Conservation (phyloP, 2,329 filamentous ascomycete species). For the Fusarium sp. region DNA sequence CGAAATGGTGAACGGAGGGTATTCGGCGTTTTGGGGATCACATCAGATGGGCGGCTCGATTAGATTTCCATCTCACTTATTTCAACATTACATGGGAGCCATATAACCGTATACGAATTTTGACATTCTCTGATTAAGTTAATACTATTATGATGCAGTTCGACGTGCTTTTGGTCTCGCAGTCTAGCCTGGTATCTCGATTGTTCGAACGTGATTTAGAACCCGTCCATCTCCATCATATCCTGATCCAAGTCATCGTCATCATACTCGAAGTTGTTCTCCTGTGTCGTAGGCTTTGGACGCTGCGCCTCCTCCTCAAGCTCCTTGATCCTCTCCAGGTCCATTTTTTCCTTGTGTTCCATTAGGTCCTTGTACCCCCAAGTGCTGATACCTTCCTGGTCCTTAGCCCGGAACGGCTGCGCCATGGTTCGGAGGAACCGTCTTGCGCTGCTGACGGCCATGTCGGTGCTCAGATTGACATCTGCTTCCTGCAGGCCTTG, state of each 20-base stretch:
- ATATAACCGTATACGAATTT: not conserved
- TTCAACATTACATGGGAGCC: slow-evolving; percentile 2
- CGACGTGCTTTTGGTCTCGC: slow-evolving; percentile 9
- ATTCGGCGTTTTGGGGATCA: slow-evolving; percentile 7
- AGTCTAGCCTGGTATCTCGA: not conserved
- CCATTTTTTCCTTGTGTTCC: slow-evolving; percentile 80
- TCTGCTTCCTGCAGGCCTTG: slow-evolving; percentile 88
- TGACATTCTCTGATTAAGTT: slow-evolving; percentile 16
- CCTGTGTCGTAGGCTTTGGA: slow-evolving; percentile 32
- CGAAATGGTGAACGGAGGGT: not conserved
- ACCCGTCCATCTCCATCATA: slow-evolving; percentile 66
- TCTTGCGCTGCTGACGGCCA: slow-evolving; percentile 90
- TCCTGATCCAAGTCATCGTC: slow-evolving; percentile 66
- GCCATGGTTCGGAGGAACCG: slow-evolving; percentile 93
- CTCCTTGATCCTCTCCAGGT: slow-evolving; percentile 75
- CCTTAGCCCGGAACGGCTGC: slow-evolving; percentile 83
- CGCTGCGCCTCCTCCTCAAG: slow-evolving; percentile 62
- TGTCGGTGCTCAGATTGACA: slow-evolving; percentile 92
- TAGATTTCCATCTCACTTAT: slow-evolving; percentile 14
- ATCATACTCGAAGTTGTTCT: slow-evolving; percentile 65
- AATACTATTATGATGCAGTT: slow-evolving; percentile 33
- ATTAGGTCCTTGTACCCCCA: slow-evolving; percentile 88
- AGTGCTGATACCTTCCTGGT: slow-evolving; percentile 93
- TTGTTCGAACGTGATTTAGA: slow-evolving; percentile 37
- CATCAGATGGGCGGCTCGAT: not conserved